Percentiles rank a stretch among this genome's conserved stretches.
Evolutionary conservation across 176 grass and related monocot genomes (phyloP).

Genomic region (Tillandsia fasciculata): DNA sequence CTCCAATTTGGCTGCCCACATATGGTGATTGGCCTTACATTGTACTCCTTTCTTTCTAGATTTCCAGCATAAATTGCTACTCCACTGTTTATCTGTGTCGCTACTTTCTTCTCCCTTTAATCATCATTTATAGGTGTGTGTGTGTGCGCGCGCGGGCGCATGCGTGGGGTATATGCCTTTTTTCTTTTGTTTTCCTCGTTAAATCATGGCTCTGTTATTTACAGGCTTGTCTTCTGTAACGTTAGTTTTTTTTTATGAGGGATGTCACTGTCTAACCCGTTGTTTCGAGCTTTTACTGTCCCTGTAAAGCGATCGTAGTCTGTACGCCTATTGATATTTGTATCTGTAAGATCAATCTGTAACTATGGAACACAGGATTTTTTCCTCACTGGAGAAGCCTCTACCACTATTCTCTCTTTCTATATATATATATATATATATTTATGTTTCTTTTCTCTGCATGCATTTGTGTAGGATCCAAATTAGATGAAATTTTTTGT

Average conservation of each 20-base stretch:
- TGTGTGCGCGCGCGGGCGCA: neutral
- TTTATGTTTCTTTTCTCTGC: no score
- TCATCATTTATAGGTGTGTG: neutral
- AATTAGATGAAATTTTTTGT: no score
- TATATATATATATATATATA: no score
- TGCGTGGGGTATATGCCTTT: neutral
- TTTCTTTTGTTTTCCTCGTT: neutral
- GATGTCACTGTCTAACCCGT: neutral
- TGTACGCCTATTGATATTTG: neutral
- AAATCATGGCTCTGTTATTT: neutral
- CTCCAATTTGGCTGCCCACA: neutral
- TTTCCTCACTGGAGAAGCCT: no score
- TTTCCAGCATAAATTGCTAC: neutral
- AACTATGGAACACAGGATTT: slow-evolving; percentile 1
- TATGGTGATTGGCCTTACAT: neutral
- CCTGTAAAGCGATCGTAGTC: slow-evolving; percentile 1
- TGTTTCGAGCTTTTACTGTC: neutral
- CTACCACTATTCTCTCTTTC: no score
- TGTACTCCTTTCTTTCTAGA: neutral
- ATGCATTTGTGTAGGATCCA: no score
- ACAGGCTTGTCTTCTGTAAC: neutral
- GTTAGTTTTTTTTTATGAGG: neutral
- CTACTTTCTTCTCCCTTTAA: neutral
- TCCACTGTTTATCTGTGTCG: neutral
- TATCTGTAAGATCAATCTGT: slow-evolving; percentile 11